These are phyloP conservation scores for Pelargonium myrrhifolium DNA, from an alignment of 441 rosid species.

Conservation along the genomic window DNA sequence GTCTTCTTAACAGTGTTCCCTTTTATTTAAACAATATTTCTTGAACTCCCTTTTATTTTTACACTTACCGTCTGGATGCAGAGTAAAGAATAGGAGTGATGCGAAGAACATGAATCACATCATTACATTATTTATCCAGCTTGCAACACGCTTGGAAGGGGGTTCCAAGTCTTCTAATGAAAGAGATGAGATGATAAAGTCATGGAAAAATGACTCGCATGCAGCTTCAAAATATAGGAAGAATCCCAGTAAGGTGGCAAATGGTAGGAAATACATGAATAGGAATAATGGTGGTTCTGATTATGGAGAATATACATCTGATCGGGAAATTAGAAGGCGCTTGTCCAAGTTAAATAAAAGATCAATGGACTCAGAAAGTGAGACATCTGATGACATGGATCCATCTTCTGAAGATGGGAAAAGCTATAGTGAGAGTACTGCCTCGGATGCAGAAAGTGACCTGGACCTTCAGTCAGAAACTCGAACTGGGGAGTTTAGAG, in stretches of 20 bases:
- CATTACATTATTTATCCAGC: slow-evolving; percentile 67
- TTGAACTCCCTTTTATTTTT: neutral
- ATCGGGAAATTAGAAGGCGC: slow-evolving; percentile 84
- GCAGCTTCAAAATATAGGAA: slow-evolving; percentile 55
- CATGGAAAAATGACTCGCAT: slow-evolving; percentile 73
- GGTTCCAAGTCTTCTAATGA: slow-evolving; percentile 71
- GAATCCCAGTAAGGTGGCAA: slow-evolving; percentile 40
- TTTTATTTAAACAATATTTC: slow-evolving; percentile 4
- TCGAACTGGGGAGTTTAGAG: slow-evolving; percentile 51
- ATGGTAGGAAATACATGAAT: slow-evolving; percentile 60
- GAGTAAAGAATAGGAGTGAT: slow-evolving; percentile 73
- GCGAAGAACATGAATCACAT: slow-evolving; percentile 74
- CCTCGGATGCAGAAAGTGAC: slow-evolving; percentile 89
- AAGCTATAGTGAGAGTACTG: slow-evolving; percentile 57
- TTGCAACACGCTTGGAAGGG: slow-evolving; percentile 84
- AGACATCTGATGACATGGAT: slow-evolving; percentile 74
- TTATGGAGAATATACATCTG: slow-evolving; percentile 77
- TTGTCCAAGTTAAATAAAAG: slow-evolving; percentile 76
- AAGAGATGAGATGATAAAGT: slow-evolving; percentile 71
- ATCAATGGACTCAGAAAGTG: slow-evolving; percentile 84
- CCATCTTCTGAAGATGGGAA: slow-evolving; percentile 61
- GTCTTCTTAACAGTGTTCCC: slow-evolving; percentile 6
- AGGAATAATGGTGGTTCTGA: slow-evolving; percentile 59
- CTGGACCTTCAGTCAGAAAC: slow-evolving; percentile 55
- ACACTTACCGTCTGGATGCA: slow-evolving; percentile 31